Evolutionary conservation across 2,329 filamentous ascomycete genomes (phyloP), one percentile per base, ranked within the genome.

Genomic region (Aspergillus sp.): DNA sequence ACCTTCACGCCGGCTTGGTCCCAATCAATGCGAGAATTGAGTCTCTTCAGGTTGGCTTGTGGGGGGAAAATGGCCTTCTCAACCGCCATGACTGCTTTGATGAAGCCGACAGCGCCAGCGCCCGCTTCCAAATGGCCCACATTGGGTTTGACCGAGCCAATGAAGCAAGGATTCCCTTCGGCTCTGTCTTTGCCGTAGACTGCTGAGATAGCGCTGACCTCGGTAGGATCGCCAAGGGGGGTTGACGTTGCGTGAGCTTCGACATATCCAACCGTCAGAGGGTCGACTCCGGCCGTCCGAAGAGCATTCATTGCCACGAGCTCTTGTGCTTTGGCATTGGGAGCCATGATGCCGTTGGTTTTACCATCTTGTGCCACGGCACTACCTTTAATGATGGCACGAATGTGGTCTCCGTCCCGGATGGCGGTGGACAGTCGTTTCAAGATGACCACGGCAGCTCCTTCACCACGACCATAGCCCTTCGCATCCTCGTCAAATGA

Each of bases 261-360:
- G 14, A 63, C 50, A 33, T 62, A 63, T 2, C 41, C 35, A 3
- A 65, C 49, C 1, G 54, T 51, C 2, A 33, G 17, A 1, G 63
- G 55, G n/a, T 60, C 54, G 4, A 68, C 36, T 6, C 49, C 36
- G 2, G 50, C 60, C 7, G 33, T 49, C 0, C 44, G 13, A 5
- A 65, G 57, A 1, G 65, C 65, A 17, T 56, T 61, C 2, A 54
- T 24, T 1, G 66, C 65, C 4, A 69, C 65, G 0, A 60, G 45
- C 30, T 66, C 55, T 49, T 72, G 69, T 0, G 68, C 62, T 9
- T 57, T 50, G 2, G 53, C 61, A 30, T 65, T 70, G 2, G 70
- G 70, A 3, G 67, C 66, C 67, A 70, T 71, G 47, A 70, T 70
- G 3, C 68, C 67, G 17, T 64, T 64, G 0, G 65, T 66, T n/a